Percentiles rank a stretch among this genome's conserved stretches.
phyloP scores from a whole-genome alignment of 768 basidiomycete genomes.

The Royoungia palumana region DNA sequence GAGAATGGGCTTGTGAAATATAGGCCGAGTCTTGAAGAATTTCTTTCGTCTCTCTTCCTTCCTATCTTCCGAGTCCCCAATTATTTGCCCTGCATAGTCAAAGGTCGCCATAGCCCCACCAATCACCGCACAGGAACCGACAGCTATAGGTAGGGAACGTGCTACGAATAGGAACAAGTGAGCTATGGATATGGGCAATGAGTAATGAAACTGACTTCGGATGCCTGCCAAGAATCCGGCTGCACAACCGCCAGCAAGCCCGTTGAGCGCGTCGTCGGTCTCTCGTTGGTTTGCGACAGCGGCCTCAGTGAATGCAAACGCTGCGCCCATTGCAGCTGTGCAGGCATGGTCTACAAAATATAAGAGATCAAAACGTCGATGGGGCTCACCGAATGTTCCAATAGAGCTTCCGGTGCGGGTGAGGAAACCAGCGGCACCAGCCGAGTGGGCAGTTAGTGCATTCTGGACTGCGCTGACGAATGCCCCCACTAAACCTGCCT shows the following conservation, averaged over 20 bases:
- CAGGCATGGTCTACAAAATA: constrained; percentile 6
- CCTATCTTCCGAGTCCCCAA: constrained; percentile 42
- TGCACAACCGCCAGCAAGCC: constrained; percentile 84
- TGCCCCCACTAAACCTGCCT: constrained; percentile 61
- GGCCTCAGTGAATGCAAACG: constrained; percentile 81
- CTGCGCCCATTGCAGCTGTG: constrained; percentile 83
- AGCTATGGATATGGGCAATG: constrained; percentile 7
- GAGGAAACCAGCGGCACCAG: constrained; percentile 81
- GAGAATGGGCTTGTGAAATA: constrained; percentile 30
- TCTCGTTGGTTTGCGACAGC: constrained; percentile 76
- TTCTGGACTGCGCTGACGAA: constrained; percentile 76
- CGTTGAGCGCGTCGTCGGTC: constrained; percentile 77
- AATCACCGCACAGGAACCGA: constrained; percentile 74
- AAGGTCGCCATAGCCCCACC: constrained; percentile 80
- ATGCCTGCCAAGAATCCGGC: constrained; percentile 90
- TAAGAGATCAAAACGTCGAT: not conserved
- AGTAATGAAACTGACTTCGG: constrained; percentile 49
- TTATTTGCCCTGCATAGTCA: constrained; percentile 70
- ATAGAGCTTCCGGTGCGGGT: constrained; percentile 88
- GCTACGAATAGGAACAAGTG: constrained; percentile 41
- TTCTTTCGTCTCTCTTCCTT: constrained; percentile 68
- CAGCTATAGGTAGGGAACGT: constrained; percentile 78
- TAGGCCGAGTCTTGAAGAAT: constrained; percentile 77
- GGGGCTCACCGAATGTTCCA: constrained; percentile 78
- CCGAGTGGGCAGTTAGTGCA: constrained; percentile 70